Conservation (phyloP, 2,329 filamentous ascomycete genomes). For the Teratosphaeria destructans region DNA sequence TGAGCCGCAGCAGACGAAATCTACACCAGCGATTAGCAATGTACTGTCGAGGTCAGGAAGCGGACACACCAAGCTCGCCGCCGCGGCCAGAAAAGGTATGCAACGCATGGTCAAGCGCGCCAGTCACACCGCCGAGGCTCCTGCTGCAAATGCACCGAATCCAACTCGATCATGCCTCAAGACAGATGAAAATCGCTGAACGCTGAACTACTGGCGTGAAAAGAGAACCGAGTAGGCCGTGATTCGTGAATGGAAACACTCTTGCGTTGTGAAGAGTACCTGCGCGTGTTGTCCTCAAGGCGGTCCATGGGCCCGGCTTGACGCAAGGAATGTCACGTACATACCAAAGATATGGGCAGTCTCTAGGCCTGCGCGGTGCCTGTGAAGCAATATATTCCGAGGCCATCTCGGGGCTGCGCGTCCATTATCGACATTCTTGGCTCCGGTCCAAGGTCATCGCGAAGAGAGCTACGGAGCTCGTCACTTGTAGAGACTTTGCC, state of each 20-base stretch:
- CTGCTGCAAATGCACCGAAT: background rate
- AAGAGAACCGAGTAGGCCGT: background rate
- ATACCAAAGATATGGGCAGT: too few relatives aligned
- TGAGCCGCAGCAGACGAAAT: background rate
- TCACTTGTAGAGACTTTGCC: too few relatives aligned
- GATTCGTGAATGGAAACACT: background rate
- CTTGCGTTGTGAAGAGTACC: background rate
- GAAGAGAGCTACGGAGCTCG: too few relatives aligned
- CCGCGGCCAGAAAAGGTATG: background rate
- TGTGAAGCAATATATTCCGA: too few relatives aligned
- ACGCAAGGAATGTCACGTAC: background rate
- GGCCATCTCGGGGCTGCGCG: too few relatives aligned
- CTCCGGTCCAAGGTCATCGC: too few relatives aligned
- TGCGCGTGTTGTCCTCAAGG: background rate
- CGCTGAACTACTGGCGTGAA: background rate
- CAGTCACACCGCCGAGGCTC: background rate
- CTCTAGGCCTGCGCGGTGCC: too few relatives aligned
- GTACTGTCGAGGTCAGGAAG: background rate
- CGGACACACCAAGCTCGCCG: background rate
- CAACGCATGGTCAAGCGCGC: background rate
- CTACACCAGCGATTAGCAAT: background rate
- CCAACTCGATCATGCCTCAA: background rate
- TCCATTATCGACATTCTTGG: too few relatives aligned
- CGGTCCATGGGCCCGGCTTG: background rate
- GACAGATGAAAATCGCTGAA: background rate